Base-by-base conservation (phyloP, 768 basidiomycete species). In the Clathrus columnatus region DNA sequence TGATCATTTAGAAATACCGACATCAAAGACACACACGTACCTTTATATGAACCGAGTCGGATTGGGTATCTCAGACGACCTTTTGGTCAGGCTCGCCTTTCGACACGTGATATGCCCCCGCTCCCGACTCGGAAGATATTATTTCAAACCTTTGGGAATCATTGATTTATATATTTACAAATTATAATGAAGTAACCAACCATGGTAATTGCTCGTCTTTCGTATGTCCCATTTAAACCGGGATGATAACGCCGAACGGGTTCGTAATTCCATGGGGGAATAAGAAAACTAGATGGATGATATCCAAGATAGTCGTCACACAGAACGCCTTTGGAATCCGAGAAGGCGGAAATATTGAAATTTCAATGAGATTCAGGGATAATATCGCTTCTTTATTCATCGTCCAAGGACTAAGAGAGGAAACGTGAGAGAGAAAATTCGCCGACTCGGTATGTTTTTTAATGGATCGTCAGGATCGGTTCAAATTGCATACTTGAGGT, bases 1-100 rank as follows among this genome's bases (percentile, higher is more conserved):
- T 54, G 53, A 54, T 36, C 53, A 54, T 54, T 54, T n/a, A n/a
- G 36, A 24, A n/a, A 21, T 18, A 36, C 51, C 36, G 36, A n/a
- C n/a, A 14, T 36, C 36, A 14, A 5, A n/a, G n/a, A 36, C 2
- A 36, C 36, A 36, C 36, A 11, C 36, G 36, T 36, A 36, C 10
- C 36, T 36, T 14, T 36, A 36, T 36, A 36, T 36, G 36, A 36
- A 36, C n/a, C n/a, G 11, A n/a, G 36, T 11, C 36, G 11, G n/a
- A 14, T 36, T 36, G 36, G 36, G n/a, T 36, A 36, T 36, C 36
- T 36, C 10, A 5, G 2, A 36, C 36, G 7, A n/a, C 14, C 14
- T 36, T 36, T 14, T 36, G 36, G n/a, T 36, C 36, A 14, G 11
- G 36, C n/a, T 36, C 36, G 4, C 2, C 11, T 36, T 36, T 11